A percentile compares a stretch with the other conserved stretches of the same genome.
phyloP scores from a whole-genome alignment of 768 basidiomycete species.

The Amanita rimosa region DNA sequence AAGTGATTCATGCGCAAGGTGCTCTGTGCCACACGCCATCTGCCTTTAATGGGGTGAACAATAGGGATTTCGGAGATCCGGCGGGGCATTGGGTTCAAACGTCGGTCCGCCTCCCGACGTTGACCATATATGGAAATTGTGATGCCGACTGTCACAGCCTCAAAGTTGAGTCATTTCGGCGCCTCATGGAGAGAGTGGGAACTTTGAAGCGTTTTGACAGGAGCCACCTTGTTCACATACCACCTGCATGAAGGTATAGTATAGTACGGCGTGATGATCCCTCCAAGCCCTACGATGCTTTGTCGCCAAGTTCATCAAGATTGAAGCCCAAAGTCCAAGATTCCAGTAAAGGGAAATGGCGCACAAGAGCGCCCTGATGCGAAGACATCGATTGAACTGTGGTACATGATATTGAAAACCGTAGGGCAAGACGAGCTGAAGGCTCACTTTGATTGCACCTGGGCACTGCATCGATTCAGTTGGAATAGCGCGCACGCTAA shows the following conservation, averaged over 20 bases:
- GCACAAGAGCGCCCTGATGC: neutral
- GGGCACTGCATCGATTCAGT: neutral
- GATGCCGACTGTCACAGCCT: neutral
- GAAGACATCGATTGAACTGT: neutral
- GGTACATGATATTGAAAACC: neutral
- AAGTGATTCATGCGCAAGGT: neutral
- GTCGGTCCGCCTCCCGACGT: neutral
- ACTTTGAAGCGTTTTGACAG: neutral
- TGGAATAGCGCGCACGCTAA: neutral
- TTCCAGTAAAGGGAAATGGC: neutral
- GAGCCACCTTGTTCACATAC: neutral
- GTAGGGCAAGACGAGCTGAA: neutral
- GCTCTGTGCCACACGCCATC: neutral
- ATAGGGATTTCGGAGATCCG: neutral
- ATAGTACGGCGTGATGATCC: slow-evolving; percentile 1
- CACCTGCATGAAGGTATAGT: slow-evolving; percentile 1
- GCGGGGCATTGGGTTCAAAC: neutral
- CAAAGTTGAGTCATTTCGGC: neutral
- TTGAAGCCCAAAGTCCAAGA: neutral
- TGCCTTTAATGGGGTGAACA: neutral
- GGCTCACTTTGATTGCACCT: neutral
- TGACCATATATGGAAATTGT: neutral
- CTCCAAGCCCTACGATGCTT: neutral
- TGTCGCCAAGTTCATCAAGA: neutral
- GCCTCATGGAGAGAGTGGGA: neutral